Evolutionary conservation across 2,329 filamentous ascomycete genomes (phyloP), one percentile per base, ranked within the genome.

Genomic region (Bipolaris zeicola): DNA sequence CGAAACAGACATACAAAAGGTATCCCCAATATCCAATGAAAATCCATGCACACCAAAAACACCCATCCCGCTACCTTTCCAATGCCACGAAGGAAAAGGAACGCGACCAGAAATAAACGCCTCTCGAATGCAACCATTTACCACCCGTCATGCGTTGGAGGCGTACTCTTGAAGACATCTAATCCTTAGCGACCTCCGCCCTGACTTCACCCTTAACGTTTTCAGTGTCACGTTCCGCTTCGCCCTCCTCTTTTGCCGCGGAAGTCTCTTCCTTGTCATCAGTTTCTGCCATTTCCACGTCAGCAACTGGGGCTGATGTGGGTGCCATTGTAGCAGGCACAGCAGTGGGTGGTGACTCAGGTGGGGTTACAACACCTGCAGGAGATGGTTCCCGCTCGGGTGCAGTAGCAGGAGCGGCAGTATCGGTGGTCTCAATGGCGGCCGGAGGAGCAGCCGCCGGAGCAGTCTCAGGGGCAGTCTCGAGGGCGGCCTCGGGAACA

Each of bases 341-440:
- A 5, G 62, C 57, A 26, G 61, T 51, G 16, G 63, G 64, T 18
- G 73, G 73, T 7, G 73, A 75, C 31, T 75, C 71, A n/a, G 73
- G 73, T 7, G 73, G 73, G 3, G 73, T 75, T 10, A 73, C 70
- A 14, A 73, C 70, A 7, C 66, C 70, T 24, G 67, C 62, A 18
- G 72, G 71, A 6, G 73, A 74, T 22, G 68, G 60, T 34, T 71
- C 69, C 14, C 61, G 60, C 14, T 45, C 42, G 33, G 68, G 65
- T 8, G 56, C 58, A 14, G 24, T 38, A 31, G 47, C 48, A 28
- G 63, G 47, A 16, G 66, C 52, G n/a, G 65, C 46, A 24, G 60
- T 46, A 20, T 60, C 52, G 10, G 64, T 41, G 2, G 57, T 43
- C 11, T 20, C 8, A 28, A 28, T 13, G 14, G 28, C 10, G n/a